Evolutionary conservation across 441 rosid species (phyloP).

Genomic region (Theobroma grandiflorum): DNA sequence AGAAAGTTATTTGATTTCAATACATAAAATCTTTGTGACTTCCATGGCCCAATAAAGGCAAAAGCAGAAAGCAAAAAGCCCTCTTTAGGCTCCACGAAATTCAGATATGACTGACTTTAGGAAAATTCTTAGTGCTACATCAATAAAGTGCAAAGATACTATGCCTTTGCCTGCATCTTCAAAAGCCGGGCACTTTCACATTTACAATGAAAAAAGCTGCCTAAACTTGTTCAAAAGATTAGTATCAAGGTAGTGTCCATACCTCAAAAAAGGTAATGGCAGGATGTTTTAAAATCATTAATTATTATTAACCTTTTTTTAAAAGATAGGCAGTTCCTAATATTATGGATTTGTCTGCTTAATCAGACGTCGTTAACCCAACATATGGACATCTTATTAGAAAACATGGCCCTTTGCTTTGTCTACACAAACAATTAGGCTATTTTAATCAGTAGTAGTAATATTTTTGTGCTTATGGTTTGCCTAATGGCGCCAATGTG

Average conservation of each 20-base stretch:
- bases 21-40: neutral
- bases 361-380: constrained; percentile 7
- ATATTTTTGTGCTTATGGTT: neutral
- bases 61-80: neutral
- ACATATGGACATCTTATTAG: neutral
- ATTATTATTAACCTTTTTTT: constrained; percentile 9
- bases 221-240: neutral
- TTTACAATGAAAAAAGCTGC: constrained; percentile 30
- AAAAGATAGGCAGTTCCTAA: constrained; percentile 33
- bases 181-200: constrained; percentile 34
- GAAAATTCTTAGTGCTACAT: constrained; percentile 9
- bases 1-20: neutral
- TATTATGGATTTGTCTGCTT: constrained; percentile 33
- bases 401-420: constrained; percentile 23
- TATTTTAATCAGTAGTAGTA: neutral
- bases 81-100: neutral
- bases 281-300: neutral
- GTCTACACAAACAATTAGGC: neutral
- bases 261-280: neutral
- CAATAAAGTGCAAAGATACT: neutral
- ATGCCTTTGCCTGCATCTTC: constrained; percentile 16
- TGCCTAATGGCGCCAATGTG: constrained; percentile 39
- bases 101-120: constrained; percentile 4
- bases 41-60: neutral
- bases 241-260: neutral